Base-by-base conservation (phyloP, 176 grass and related monocot species). In the Lolium multiflorum region DNA sequence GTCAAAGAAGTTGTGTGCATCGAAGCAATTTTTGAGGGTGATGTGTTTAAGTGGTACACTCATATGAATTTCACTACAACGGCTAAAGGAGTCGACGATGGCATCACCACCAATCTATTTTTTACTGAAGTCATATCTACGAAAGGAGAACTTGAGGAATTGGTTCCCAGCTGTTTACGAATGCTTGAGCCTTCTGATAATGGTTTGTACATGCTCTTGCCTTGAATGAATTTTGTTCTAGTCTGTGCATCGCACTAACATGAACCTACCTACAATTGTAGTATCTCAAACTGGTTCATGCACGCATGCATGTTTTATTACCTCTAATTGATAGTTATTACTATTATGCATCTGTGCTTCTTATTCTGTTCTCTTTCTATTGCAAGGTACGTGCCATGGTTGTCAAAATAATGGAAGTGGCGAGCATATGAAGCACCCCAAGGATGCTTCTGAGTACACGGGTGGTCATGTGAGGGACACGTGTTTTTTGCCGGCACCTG, bases 381-480 rank as follows among this genome's bases (percentile, higher is more conserved):
- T 65, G 62, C 25, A 31, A 65, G 62, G 25, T 65, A 31, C 25
- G 12, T 65, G 62, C 25, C 25, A 65, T 31, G 62, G 31, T 74
- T 74, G 71, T 49, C 4, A 74, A 25, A 74, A 74, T 74, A 74
- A 74, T 25, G 71, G 43, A 74, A 49, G 71, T 7, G 71, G n/a
- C 7, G 71, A 71, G 39, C 39, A 25, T 48, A 48, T 48, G 43
- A 74, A 49, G 71, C 44, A 74, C 21, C 70, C 70, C 2, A 73
- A 48, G 10, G 41, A 73, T 14, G 9, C 43, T 47, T 47, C 5
- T 47, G 43, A n/a, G 44, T 74, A 49, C 44, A 13, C 43, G 3
- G 43, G 44, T 49, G 44, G 62, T 31, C 62, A 65, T 15, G 24
- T 14, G 12, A 31, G 25, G 62, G 12, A 6, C 5, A 0, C 25